Conservation (phyloP, 1,139 yeast genomes). For the Magnusiomyces fungicola region DNA sequence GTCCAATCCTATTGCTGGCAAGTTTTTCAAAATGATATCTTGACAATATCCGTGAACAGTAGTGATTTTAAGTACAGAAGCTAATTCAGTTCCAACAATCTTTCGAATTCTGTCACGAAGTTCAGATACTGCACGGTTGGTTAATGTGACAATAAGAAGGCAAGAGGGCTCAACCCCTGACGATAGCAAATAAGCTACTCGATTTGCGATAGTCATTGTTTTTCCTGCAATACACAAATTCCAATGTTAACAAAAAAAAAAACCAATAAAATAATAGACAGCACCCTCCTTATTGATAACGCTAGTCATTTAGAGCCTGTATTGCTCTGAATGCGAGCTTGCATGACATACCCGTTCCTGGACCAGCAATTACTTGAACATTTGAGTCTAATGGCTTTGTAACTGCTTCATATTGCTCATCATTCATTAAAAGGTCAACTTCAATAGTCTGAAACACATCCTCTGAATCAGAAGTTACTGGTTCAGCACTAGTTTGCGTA, state of each 20-base stretch:
- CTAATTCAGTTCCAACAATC: constrained; percentile 18
- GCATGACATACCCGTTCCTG: constrained; percentile 64
- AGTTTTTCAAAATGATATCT: constrained; percentile 23
- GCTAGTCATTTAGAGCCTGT: too few species aligned
- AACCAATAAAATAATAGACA: neutral
- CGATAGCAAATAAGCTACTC: constrained; percentile 64
- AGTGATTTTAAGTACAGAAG: constrained; percentile 54
- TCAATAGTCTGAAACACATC: too few species aligned
- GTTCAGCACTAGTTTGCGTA: too few species aligned
- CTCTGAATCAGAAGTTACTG: too few species aligned
- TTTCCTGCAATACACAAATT: constrained; percentile 44
- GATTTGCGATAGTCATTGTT: constrained; percentile 69
- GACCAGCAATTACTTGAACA: constrained; percentile 83
- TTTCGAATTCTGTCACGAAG: constrained; percentile 53
- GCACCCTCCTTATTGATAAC: too few species aligned
- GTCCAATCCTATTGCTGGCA: neutral
- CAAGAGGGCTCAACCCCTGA: constrained; percentile 47
- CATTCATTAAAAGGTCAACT: constrained; percentile 38
- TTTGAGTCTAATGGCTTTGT: constrained; percentile 45
- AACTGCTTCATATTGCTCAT: constrained; percentile 55
- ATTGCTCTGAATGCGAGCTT: too few species aligned
- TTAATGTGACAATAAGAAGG: constrained; percentile 80
- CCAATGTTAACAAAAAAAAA: constrained; percentile 6
- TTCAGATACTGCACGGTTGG: constrained; percentile 83
- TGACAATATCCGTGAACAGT: constrained; percentile 81